Percentiles rank a stretch among this genome's conserved stretches.
These are phyloP conservation scores for Tetraselmis chui DNA, from an alignment of 139 green algal species.

Conservation along the genomic window DNA sequence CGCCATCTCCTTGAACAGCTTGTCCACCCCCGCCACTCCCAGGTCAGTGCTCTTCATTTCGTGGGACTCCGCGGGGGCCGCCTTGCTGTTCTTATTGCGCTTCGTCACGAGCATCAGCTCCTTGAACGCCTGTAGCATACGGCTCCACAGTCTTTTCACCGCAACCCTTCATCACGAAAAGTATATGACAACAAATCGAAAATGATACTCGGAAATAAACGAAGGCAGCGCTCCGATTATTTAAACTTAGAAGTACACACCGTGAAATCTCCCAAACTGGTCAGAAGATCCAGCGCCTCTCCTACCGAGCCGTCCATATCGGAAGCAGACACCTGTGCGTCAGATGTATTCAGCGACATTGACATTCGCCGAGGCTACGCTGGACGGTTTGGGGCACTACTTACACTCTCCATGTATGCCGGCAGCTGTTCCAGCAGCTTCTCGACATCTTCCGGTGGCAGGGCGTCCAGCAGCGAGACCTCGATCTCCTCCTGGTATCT, in stretches of 20 bases:
- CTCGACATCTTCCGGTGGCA: too few species aligned
- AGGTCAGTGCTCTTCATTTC: neutral
- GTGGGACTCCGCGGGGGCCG: neutral
- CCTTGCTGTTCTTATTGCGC: neutral
- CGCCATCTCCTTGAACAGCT: neutral
- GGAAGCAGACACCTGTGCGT: neutral
- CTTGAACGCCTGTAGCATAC: neutral
- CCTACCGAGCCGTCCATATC: neutral
- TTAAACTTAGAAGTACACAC: neutral
- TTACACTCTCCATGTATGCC: too few species aligned
- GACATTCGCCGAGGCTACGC: too few species aligned
- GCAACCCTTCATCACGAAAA: too few species aligned
- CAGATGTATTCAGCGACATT: too few species aligned
- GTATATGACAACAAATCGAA: too few species aligned
- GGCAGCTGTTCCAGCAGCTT: too few species aligned
- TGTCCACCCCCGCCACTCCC: neutral
- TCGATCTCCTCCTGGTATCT: too few species aligned
- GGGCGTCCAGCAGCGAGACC: too few species aligned
- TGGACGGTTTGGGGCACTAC: too few species aligned
- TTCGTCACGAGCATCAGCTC: neutral
- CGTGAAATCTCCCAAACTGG: neutral
- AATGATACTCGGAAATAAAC: neutral
- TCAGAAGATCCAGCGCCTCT: neutral
- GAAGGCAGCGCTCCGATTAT: neutral
- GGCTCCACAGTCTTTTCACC: neutral